Base-by-base conservation (phyloP, 495 filamentous ascomycete species). In the Neurospora sp. region DNA sequence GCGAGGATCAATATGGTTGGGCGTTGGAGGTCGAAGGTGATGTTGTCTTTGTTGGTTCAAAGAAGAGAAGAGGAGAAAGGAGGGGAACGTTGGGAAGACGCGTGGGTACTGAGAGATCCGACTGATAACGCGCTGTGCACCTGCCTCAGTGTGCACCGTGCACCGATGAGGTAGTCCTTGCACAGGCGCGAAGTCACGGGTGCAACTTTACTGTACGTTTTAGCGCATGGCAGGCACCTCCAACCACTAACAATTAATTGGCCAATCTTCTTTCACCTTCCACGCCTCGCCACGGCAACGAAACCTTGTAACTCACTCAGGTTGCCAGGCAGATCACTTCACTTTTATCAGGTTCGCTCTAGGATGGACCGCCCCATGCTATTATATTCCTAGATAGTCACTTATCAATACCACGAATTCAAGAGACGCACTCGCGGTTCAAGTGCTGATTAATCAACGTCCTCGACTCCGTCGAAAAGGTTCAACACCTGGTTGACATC, bases 1-100 rank as follows among this genome's bases (percentile, higher is more conserved):
- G 78, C 66, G 73, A 71, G 74, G 71, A 71, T 59, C 48, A 78
- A 69, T 75, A 39, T 59, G 71, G 70, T 69, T 37, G 38, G 36
- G 54, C 15, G 34, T 69, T 73, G 72, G 54, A 66, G 54, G 54
- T 66, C 28, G 73, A 39, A 36, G 34, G 66, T 70, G n/a, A n/a
- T n/a, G 69, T 69, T 40, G 66, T 69, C 37, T 39, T 19, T 36
- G 38, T 15, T 39, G n/a, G 21, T 34, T 31, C 6, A 34, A 24
- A n/a, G 31, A 28, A 28, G 17, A 38, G 38, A 28, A 74, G 19
- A 66, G 70, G 69, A 74, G 74, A 24, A 24, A 54, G 21, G 54
- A 62, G 24, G 54, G 54, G 54, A 34, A 34, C 24, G 54, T 34
- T 70, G 8, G 66, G 37, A 28, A 36, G 71, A 73, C 76, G 74